A percentile compares a stretch with the other conserved stretches of the same genome.
Conservation (phyloP, 2,329 filamentous ascomycete genomes). For the Ampelomyces quisqualis region DNA sequence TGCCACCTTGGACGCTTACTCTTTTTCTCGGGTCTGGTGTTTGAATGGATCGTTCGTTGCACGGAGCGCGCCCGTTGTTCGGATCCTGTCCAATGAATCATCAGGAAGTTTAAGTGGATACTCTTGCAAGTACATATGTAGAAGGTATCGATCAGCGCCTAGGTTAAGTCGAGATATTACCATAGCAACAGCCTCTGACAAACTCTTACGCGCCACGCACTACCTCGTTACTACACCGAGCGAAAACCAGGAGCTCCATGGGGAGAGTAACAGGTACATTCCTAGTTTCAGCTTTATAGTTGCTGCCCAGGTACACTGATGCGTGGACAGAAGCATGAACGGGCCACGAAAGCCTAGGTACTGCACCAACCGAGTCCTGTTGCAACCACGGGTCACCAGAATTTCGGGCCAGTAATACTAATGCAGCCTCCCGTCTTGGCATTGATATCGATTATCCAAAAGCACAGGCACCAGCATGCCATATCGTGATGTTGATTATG, state of each 20-base stretch:
- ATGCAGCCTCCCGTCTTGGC: constrained; percentile 21
- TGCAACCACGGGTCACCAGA: constrained; percentile 5
- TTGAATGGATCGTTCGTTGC: background rate
- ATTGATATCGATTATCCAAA: constrained; percentile 5
- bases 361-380: no score
- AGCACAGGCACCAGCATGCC: constrained; percentile 11
- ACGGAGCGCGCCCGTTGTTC: background rate
- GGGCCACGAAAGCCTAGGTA: no score
- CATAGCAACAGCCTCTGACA: background rate
- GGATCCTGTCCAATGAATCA: background rate
- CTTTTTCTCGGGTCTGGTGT: no score
- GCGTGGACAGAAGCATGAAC: background rate
- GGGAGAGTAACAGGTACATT: background rate
- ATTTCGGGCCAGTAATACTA: constrained; percentile 9
- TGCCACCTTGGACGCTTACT: no score
- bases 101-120: background rate
- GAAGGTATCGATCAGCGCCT: constrained; percentile 1
- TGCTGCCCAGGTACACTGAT: no score
- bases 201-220: background rate
- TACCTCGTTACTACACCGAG: background rate
- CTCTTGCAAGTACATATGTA: no score
- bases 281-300: no score
- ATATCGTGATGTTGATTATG: constrained; percentile 18
- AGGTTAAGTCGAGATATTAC: background rate
- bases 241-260: no score